Evolutionary conservation across 2,329 filamentous ascomycete species (phyloP), one percentile per base, ranked within the genome.

Genomic region (Penicillium sp.): DNA sequence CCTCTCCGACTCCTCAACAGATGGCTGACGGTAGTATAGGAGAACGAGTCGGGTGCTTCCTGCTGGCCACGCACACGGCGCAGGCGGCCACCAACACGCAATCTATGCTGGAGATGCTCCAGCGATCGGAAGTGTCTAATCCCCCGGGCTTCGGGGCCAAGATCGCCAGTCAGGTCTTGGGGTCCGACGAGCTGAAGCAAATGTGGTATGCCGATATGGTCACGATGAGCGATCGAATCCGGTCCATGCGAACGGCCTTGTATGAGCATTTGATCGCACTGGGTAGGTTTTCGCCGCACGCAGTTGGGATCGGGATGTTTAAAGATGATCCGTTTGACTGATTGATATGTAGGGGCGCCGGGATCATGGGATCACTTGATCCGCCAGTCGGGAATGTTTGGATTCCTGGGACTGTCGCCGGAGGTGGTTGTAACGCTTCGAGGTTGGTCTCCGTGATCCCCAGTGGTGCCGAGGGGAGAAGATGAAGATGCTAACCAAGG

Each of bases 331-430:
- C n/a, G n/a, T n/a, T n/a, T n/a, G n/a, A n/a, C n/a, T n/a, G n/a
- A n/a, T n/a, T n/a, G n/a, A n/a, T n/a, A 17, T 17, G 9, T 91
- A 56, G 84, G 82, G 32, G 96, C 92, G 0, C 91, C 92, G 0
- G 93, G 92, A 27, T 88, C 73, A 4, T 66, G 63, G 63, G 60
- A 61, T 9, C 64, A 65, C 33, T 45, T 67, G 17, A 94, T 91
- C 20, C 89, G 94, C 64, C 93, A 97, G 80, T 97, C 97, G 64
- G 93, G 93, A 76, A 97, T 97, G 93, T 97, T 97, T 79, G 92
- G 87, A 68, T 97, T 95, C 48, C 72, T 78, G 2, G 80, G 80
- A 0, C 63, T 83, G 23, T 74, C 54, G 4, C 69, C 72, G 29
- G 51, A 67, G 3, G 75, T 81, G 33, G 78, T 82, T 10, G 46